A percentile compares a stretch with the other conserved stretches of the same genome.
Evolutionary conservation across 1,284 basidiomycete genomes (phyloP).

Genomic region (Caloboletus inedulis): DNA sequence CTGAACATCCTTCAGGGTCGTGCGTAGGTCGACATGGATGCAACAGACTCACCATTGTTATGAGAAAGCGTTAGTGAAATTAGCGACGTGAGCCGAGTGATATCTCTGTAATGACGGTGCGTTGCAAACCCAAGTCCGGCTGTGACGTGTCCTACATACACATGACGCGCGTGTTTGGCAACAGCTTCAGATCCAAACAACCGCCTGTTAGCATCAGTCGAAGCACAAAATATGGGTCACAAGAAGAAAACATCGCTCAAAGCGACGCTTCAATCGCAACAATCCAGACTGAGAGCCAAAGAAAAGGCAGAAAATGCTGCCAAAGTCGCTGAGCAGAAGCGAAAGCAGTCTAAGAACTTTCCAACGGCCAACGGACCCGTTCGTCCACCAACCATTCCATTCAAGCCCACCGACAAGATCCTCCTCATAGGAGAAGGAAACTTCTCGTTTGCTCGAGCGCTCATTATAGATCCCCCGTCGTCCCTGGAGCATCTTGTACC

Average conservation of each 20-base stretch:
- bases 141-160: constrained; percentile 23
- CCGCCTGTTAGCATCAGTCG: constrained; percentile 1
- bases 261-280: constrained; percentile 62
- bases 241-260: constrained; percentile 58
- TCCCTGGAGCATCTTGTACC: constrained; percentile 57
- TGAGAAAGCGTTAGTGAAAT: constrained; percentile 1
- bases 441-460: constrained; percentile 86
- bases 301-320: constrained; percentile 47
- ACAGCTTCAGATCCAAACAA: constrained; percentile 39
- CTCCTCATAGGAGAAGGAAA: constrained; percentile 95
- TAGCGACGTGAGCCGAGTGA: constrained; percentile 13
- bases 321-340: constrained; percentile 48
- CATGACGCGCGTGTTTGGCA: constrained; percentile 29
- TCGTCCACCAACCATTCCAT: constrained; percentile 63
- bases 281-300: constrained; percentile 62
- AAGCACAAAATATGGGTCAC: constrained; percentile 34
- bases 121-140: background rate
- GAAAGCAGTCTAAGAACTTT: constrained; percentile 34
- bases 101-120: background rate
- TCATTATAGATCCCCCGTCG: constrained; percentile 56
- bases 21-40: background rate
- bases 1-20: constrained; percentile 28
- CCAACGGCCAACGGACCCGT: constrained; percentile 29
- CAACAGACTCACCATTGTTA: constrained; percentile 21
- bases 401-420: constrained; percentile 72